These are phyloP conservation scores for Pichia insulana DNA, from an alignment of 805 yeast genomes.

Conservation along the genomic window DNA sequence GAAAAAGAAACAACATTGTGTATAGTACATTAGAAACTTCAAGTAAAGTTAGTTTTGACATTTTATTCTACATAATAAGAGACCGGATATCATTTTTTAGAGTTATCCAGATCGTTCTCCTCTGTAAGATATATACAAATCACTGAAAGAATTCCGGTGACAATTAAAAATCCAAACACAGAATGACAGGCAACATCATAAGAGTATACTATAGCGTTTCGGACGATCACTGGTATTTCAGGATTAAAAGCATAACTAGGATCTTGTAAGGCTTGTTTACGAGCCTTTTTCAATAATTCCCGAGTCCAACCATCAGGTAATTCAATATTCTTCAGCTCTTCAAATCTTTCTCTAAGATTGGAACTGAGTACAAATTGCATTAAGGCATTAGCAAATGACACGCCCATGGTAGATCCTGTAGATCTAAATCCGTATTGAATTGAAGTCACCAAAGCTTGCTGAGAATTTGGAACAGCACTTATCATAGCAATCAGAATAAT, in stretches of 20 bases:
- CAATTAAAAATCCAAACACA: constrained; percentile 37
- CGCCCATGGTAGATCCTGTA: constrained; percentile 48
- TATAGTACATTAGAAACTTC: no score
- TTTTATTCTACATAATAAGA: no score
- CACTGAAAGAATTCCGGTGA: constrained; percentile 13
- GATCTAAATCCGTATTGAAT: constrained; percentile 69
- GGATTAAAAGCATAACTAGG: constrained; percentile 21
- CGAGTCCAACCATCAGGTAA: constrained; percentile 12
- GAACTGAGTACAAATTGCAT: constrained; percentile 26
- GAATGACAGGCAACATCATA: constrained; percentile 45
- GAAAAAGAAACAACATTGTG: no score
- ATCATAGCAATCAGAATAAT: constrained; percentile 67
- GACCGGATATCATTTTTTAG: no score
- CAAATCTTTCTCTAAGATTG: constrained; percentile 12
- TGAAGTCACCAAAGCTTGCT: constrained; percentile 81
- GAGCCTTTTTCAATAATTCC: constrained; percentile 10
- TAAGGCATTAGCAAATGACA: constrained; percentile 40
- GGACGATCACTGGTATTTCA: constrained; percentile 24
- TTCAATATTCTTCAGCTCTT: constrained; percentile 6
- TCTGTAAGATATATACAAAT: constrained; percentile 11
- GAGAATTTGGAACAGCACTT: constrained; percentile 58
- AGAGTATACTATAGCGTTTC: constrained; percentile 36
- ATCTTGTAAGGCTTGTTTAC: constrained; percentile 13
- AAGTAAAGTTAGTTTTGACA: no score
- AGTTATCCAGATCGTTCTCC: constrained; percentile 9